These are phyloP conservation scores for Trapa incisa DNA, from an alignment of 345 rosid genomes.

Conservation along the genomic window DNA sequence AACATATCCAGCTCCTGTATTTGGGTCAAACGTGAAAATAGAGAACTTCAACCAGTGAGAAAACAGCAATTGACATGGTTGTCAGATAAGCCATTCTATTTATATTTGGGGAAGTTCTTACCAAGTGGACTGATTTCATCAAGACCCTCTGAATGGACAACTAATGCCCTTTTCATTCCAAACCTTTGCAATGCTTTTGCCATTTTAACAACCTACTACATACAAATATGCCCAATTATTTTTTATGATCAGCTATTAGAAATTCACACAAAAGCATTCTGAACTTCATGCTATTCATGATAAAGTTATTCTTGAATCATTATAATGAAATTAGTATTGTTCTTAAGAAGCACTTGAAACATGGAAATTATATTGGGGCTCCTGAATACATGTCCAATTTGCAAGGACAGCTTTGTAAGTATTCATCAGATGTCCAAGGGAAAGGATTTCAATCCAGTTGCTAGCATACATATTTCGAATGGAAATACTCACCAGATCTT, in stretches of 20 bases:
- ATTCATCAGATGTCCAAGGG: neutral
- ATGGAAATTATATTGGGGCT: neutral
- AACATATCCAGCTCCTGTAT: constrained; percentile 60
- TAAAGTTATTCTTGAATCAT: neutral
- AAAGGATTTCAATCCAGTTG: neutral
- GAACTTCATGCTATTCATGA: neutral
- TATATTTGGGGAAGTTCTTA: constrained; percentile 16
- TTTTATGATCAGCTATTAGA: neutral
- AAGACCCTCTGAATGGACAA: constrained; percentile 89
- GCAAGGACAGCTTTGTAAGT: neutral
- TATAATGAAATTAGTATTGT: neutral
- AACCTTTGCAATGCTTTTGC: constrained; percentile 77
- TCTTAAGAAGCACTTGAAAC: neutral
- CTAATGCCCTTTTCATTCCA: constrained; percentile 89
- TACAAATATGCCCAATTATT: neutral
- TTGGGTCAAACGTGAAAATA: neutral
- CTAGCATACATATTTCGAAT: neutral
- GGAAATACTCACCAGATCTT: constrained; percentile 42
- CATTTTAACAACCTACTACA: constrained; percentile 68
- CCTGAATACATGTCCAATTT: neutral
- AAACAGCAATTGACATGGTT: neutral
- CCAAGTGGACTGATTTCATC: constrained; percentile 98
- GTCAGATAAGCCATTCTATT: neutral
- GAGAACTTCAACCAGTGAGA: constrained; percentile 1
- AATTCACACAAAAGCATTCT: neutral